Evolutionary conservation across 2,329 filamentous ascomycete species (phyloP).

Genomic region (Sporothrix pseudoabietina): DNA sequence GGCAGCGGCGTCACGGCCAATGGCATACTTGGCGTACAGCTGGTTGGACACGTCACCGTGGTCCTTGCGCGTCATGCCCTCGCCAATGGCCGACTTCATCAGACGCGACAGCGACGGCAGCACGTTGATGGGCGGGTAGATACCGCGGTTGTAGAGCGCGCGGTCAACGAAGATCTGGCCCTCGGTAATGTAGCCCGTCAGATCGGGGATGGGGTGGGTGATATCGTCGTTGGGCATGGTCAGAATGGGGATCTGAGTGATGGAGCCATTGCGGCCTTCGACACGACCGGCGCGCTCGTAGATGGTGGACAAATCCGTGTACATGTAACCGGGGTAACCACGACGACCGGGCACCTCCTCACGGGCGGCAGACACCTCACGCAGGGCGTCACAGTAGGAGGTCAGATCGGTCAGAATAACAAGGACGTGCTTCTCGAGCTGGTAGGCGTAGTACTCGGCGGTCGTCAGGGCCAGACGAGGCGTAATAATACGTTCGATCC

Average conservation of each 20-base stretch:
- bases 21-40: slow-evolving; percentile 98
- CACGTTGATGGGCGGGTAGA: slow-evolving; percentile 99
- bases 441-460: slow-evolving; percentile 99
- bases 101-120: slow-evolving; percentile 96
- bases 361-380: slow-evolving; percentile 95
- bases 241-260: slow-evolving; percentile 97
- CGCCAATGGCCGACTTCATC: slow-evolving; percentile 99
- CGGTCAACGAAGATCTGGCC: slow-evolving; percentile 98
- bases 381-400: slow-evolving; percentile 96
- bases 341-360: slow-evolving; percentile 99
- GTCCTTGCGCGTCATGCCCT: slow-evolving; percentile 94
- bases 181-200: slow-evolving; percentile 99
- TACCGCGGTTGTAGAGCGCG: slow-evolving; percentile 89
- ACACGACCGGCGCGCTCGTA: slow-evolving; percentile 99
- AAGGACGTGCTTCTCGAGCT: slow-evolving; percentile 98
- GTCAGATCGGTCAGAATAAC: slow-evolving; percentile 98
- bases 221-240: slow-evolving; percentile 99
- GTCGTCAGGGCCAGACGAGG: slow-evolving; percentile 97
- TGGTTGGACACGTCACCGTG: slow-evolving; percentile 99
- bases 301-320: slow-evolving; percentile 99
- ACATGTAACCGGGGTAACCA: slow-evolving; percentile 99
- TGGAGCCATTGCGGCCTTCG: slow-evolving; percentile 92
- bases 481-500: slow-evolving; percentile 99
- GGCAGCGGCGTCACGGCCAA: slow-evolving; percentile 93
- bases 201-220: slow-evolving; percentile 96